Evolutionary conservation across 2,329 filamentous ascomycete genomes (phyloP), one percentile per base, ranked within the genome.

Genomic region (Fonsecaea monophora): DNA sequence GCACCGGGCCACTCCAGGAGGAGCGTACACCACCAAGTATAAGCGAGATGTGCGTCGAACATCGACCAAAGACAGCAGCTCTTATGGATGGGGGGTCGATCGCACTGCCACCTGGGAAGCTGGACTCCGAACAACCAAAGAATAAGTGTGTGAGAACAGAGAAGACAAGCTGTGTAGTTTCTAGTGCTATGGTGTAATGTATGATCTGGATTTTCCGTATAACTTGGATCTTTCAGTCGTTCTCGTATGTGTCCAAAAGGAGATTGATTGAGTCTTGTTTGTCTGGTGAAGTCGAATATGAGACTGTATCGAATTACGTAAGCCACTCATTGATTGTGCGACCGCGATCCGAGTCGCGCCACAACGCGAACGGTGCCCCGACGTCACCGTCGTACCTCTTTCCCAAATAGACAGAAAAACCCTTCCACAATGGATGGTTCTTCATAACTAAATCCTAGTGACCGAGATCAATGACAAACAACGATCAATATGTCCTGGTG

Each of bases 401-500:
- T 2, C 42, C 56, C 21, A 35, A 54, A 34, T 25, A 54, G 12
- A 12, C 21, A 13, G 7, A 55, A 55, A 55, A 18, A 3, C 4
- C 21, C 50, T 55, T 13, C 30, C 53, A 5, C 34, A 9, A 37
- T 37, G 30, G 53, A 35, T 3, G 7, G 10, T 7, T 34, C n/a
- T 9, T 60, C 40, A n/a, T n/a, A 10, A 8, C 0, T 9, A 6
- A 37, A n/a, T 9, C 45, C 15, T 15, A 15, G 1, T 15, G 34
- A 55, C 13, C 32, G 4, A 10, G 18, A 42, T 37, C 54, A 53
- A 64, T 64, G 62, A 40, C 62, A 48, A 60, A 15, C 45, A 45
- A 45, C 9, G 35, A 67, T 53, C 62, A 66, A 35, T 78, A 77
- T 75, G 87, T 92, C 8, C 82, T 97, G 45, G 87, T 97, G 48